These are phyloP conservation scores for Cymbidium sinense DNA, from an alignment of 106 monocot genomes.

Conservation along the genomic window DNA sequence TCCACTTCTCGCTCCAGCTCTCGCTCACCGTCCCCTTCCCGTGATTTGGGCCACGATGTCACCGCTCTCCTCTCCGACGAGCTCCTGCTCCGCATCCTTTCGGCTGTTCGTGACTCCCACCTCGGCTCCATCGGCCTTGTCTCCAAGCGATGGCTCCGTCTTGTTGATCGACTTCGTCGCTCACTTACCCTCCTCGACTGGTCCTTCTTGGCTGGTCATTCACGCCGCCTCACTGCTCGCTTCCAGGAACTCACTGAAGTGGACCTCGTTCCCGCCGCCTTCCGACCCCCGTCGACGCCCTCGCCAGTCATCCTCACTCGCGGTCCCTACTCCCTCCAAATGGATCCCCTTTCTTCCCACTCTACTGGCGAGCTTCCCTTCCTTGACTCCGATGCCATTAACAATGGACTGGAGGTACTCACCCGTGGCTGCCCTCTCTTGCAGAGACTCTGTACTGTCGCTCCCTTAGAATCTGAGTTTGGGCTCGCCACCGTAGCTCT, in stretches of 20 bases:
- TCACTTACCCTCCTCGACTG: slow-evolving; percentile 55
- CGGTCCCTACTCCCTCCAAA: slow-evolving; percentile 37
- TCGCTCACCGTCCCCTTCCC: slow-evolving; percentile 21
- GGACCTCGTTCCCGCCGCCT: slow-evolving; percentile 71
- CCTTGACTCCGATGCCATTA: slow-evolving; percentile 27
- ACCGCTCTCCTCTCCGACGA: slow-evolving; percentile 64
- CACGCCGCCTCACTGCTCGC: slow-evolving; percentile 41
- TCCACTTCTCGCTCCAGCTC: slow-evolving; percentile 8
- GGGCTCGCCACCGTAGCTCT: slow-evolving; percentile 42
- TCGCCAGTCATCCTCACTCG: slow-evolving; percentile 40
- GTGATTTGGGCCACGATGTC: slow-evolving; percentile 24
- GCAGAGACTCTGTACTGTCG: slow-evolving; percentile 45
- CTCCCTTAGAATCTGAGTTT: slow-evolving; percentile 27
- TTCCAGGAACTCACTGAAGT: slow-evolving; percentile 61
- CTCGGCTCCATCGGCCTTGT: slow-evolving; percentile 48
- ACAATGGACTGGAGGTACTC: slow-evolving; percentile 46
- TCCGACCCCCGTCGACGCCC: slow-evolving; percentile 23
- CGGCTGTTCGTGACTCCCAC: slow-evolving; percentile 22
- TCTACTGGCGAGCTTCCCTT: slow-evolving; percentile 23
- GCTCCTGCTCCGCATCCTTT: slow-evolving; percentile 70
- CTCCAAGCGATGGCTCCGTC: slow-evolving; percentile 77
- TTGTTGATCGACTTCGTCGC: slow-evolving; percentile 63
- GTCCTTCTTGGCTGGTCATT: slow-evolving; percentile 34
- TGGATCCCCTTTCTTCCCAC: slow-evolving; percentile 21
- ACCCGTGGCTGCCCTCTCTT: slow-evolving; percentile 40